These are phyloP conservation scores for Neoascochyta sp. DNA, from an alignment of 2,329 filamentous ascomycete species.

Conservation along the genomic window DNA sequence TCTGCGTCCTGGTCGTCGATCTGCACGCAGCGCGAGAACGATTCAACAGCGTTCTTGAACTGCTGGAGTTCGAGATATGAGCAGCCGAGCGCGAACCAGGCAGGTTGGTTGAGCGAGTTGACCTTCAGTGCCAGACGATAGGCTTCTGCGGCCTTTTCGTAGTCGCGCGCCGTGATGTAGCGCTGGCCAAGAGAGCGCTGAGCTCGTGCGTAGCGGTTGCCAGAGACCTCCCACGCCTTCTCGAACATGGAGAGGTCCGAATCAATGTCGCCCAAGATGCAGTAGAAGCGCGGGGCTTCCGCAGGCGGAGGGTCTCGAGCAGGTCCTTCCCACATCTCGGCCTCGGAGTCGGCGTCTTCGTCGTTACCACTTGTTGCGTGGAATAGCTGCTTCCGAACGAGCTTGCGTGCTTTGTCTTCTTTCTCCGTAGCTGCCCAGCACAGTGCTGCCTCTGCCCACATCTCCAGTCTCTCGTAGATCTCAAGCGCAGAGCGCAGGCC, in stretches of 20 bases:
- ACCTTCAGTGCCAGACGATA: conserved; percentile 74
- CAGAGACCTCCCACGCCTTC: conserved; percentile 83
- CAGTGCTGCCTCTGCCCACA: conserved; percentile 93
- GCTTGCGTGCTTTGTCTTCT: conserved; percentile 75
- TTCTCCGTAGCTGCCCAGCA: conserved; percentile 76
- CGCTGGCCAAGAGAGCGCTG: conserved; percentile 82
- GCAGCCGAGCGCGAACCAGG: conserved; percentile 90
- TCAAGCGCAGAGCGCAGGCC: conserved; percentile 86
- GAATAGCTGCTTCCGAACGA: conserved; percentile 78
- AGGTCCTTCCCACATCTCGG: conserved; percentile 60
- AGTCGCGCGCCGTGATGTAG: conserved; percentile 64
- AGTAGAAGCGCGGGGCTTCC: conserved; percentile 84
- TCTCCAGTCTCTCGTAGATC: conserved; percentile 87
- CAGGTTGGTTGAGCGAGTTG: conserved; percentile 75
- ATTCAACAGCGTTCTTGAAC: conserved; percentile 75
- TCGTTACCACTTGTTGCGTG: conserved; percentile 53
- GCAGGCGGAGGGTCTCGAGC: conserved; percentile 68
- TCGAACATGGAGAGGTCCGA: conserved; percentile 71
- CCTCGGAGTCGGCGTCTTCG: conserved; percentile 41
- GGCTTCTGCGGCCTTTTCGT: conserved; percentile 67
- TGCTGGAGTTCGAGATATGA: conserved; percentile 73
- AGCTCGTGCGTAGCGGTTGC: conserved; percentile 75
- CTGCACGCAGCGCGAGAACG: conserved; percentile 78
- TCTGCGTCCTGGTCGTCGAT: conserved; percentile 85
- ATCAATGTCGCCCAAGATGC: conserved; percentile 89